These are phyloP conservation scores for Aspergillus luchuensis DNA, from an alignment of 2,329 filamentous ascomycete species.

Conservation along the genomic window DNA sequence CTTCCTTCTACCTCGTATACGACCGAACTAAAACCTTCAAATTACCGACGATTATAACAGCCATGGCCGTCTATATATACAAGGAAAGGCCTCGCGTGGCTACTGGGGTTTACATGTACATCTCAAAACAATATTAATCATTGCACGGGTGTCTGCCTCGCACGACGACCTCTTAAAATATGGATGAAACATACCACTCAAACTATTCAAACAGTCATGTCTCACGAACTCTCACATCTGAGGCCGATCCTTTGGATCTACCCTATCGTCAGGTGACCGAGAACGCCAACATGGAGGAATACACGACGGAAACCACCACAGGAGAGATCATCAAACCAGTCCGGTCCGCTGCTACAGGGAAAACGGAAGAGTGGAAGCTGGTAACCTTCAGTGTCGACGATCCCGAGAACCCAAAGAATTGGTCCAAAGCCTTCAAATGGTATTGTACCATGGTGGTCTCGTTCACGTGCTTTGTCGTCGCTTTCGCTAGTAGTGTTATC, in stretches of 20 bases:
- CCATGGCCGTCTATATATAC: slow-evolving; percentile 18
- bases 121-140: neutral
- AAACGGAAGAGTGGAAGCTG: slow-evolving; percentile 60
- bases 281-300: slow-evolving; percentile 66
- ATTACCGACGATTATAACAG: neutral
- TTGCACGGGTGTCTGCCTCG: neutral
- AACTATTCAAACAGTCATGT: slow-evolving; percentile 14
- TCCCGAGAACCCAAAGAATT: slow-evolving; percentile 81
- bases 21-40: neutral
- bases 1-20: neutral
- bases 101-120: neutral
- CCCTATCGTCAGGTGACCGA: slow-evolving; percentile 66
- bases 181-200: slow-evolving; percentile 12
- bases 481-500: slow-evolving; percentile 72
- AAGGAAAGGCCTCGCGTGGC: neutral
- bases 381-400: slow-evolving; percentile 73
- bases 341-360: slow-evolving; percentile 57
- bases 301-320: slow-evolving; percentile 60
- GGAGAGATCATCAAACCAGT: slow-evolving; percentile 63
- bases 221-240: slow-evolving; percentile 31
- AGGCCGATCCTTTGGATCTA: slow-evolving; percentile 56
- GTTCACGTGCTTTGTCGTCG: slow-evolving; percentile 72
- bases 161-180: slow-evolving; percentile 12
- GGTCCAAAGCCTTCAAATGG: slow-evolving; percentile 77
- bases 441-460: slow-evolving; percentile 84